A percentile compares a stretch with the other conserved stretches of the same genome.
phyloP scores from a whole-genome alignment of 2,329 filamentous ascomycete genomes.

The Colletotrichum noveboracense region DNA sequence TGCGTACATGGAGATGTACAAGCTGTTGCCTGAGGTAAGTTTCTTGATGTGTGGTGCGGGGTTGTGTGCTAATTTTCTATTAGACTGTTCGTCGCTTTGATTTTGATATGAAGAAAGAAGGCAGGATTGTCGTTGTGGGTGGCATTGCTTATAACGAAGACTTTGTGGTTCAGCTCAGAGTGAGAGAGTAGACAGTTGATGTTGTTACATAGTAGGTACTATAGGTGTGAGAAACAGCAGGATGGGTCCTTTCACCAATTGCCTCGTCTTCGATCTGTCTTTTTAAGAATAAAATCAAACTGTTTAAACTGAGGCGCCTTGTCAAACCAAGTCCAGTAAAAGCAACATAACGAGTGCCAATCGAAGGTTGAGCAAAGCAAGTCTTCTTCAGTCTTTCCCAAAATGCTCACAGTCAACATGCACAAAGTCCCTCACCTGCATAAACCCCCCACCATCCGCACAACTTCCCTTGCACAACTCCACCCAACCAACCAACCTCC shows the following conservation, averaged over 20 bases:
- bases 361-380: too few species aligned
- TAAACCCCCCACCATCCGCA: background rate
- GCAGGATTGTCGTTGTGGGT: background rate
- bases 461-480: slow-evolving; percentile 24
- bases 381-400: too few species aligned
- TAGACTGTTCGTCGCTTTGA: slow-evolving; percentile 1
- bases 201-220: too few species aligned
- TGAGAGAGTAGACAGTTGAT: background rate
- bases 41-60: background rate
- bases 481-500: background rate
- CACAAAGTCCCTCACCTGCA: background rate
- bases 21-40: background rate
- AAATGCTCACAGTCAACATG: background rate
- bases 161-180: background rate
- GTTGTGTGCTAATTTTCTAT: background rate
- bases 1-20: slow-evolving; percentile 1
- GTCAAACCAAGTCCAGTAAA: too few species aligned
- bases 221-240: too few species aligned
- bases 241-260: too few species aligned
- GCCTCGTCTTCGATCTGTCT: too few species aligned
- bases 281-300: too few species aligned
- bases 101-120: background rate
- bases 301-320: too few species aligned
- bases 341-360: too few species aligned
- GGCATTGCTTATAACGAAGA: background rate